Conservation (phyloP, 2,329 filamentous ascomycete species). For the Aureobasidium leucospermi region DNA sequence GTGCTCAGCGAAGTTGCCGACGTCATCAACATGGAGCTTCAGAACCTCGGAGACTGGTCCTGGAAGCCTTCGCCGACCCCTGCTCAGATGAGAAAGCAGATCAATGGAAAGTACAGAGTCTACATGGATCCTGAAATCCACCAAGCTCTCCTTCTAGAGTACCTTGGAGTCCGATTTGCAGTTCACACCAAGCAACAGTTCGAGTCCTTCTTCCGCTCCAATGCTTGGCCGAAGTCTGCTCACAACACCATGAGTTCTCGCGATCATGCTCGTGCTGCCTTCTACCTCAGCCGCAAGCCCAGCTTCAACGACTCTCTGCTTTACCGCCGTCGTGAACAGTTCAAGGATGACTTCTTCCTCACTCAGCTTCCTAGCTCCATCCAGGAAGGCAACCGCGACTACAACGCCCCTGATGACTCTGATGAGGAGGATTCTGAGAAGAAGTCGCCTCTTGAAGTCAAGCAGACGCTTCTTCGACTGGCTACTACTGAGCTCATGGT, state of each 20-base stretch:
- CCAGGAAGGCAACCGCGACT: slow-evolving; percentile 32
- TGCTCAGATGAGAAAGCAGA: slow-evolving; percentile 44
- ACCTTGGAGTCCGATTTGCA: slow-evolving; percentile 46
- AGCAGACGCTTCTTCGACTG: slow-evolving; percentile 51
- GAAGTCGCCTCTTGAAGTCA: slow-evolving; percentile 42
- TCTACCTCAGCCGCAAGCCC: slow-evolving; percentile 32
- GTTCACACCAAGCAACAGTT: slow-evolving; percentile 41
- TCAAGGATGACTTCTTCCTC: slow-evolving; percentile 46
- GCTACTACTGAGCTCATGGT: slow-evolving; percentile 50
- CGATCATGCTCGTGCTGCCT: slow-evolving; percentile 37
- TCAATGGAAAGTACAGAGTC: slow-evolving; percentile 53
- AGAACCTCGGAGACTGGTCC: slow-evolving; percentile 44
- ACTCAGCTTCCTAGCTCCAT: slow-evolving; percentile 44
- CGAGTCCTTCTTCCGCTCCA: slow-evolving; percentile 27
- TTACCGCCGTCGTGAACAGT: slow-evolving; percentile 29
- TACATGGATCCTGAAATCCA: slow-evolving; percentile 54
- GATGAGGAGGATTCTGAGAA: slow-evolving; percentile 28
- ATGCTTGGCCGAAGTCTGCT: slow-evolving; percentile 35
- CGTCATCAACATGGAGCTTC: slow-evolving; percentile 50
- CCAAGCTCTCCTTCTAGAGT: slow-evolving; percentile 49
- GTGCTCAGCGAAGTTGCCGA: slow-evolving; percentile 49
- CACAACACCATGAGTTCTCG: slow-evolving; percentile 27
- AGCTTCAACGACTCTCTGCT: slow-evolving; percentile 16
- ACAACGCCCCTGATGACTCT: slow-evolving; percentile 26
- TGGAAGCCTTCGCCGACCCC: slow-evolving; percentile 42